Conservation (phyloP, 305 asterid genomes). For the Rubia peregrina region DNA sequence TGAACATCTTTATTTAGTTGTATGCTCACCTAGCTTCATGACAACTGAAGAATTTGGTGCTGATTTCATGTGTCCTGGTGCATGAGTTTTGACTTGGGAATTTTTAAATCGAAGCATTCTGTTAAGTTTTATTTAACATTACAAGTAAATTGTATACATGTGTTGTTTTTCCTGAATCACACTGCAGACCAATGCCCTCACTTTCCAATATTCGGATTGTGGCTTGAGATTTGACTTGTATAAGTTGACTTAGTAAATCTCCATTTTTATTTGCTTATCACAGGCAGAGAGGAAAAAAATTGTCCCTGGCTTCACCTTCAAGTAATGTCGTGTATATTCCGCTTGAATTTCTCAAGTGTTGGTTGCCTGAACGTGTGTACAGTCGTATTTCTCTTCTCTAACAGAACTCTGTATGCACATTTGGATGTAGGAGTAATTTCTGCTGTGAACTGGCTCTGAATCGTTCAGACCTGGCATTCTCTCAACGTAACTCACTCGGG, state of each 20-base stretch:
- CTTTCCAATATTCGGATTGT: not conserved
- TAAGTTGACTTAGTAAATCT: conserved; percentile 7
- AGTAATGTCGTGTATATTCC: no score
- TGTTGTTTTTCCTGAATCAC: not conserved
- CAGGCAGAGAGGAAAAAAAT: conserved; percentile 85
- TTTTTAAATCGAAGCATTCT: not conserved
- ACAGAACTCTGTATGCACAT: not conserved
- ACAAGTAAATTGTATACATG: conserved; percentile 4
- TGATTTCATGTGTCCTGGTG: conserved; percentile 7
- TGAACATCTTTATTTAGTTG: not conserved
- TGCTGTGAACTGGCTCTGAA: conserved; percentile 32
- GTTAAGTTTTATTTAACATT: not conserved
- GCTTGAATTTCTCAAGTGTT: no score
- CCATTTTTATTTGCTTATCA: conserved; percentile 15
- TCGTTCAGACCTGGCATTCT: conserved; percentile 43
- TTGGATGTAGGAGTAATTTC: conserved; percentile 52
- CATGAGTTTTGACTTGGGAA: not conserved
- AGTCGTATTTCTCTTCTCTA: not conserved
- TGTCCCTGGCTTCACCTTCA: no score
- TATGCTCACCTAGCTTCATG: not conserved
- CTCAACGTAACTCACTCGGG: conserved; percentile 64
- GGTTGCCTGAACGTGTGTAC: no score
- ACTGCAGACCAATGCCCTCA: not conserved
- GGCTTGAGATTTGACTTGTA: not conserved
- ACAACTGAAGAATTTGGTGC: conserved; percentile 2